phyloP scores from a whole-genome alignment of 371 early-diverging fungal species.

The Syncephalis plumigaleata region DNA sequence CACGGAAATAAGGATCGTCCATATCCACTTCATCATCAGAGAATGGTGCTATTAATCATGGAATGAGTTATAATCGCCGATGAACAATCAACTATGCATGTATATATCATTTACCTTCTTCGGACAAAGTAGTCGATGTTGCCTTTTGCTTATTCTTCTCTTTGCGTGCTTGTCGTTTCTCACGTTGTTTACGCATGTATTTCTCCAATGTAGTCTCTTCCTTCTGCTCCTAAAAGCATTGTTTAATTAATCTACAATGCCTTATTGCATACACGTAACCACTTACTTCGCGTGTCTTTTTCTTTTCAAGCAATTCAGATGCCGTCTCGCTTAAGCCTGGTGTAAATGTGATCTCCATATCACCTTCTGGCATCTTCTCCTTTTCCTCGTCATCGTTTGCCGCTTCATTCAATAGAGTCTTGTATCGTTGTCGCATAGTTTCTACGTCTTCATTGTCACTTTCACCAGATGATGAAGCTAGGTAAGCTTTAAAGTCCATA shows the following conservation, averaged over 20 bases:
- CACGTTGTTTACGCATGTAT: constrained; percentile 69
- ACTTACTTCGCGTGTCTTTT: constrained; percentile 19
- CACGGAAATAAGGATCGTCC: constrained; percentile 54
- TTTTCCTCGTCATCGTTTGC: constrained; percentile 9
- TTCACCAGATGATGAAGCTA: constrained; percentile 61
- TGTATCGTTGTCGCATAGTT: constrained; percentile 42
- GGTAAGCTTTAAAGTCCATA: constrained; percentile 78
- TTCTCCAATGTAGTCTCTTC: constrained; percentile 72
- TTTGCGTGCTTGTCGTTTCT: constrained; percentile 48
- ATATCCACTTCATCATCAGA: constrained; percentile 32
- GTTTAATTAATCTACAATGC: neutral
- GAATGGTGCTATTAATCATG: constrained; percentile 9
- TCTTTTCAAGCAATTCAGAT: constrained; percentile 28
- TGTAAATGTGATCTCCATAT: constrained; percentile 92
- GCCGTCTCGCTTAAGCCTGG: constrained; percentile 76
- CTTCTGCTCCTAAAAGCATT: constrained; percentile 16
- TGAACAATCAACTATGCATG: neutral
- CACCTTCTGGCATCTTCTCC: constrained; percentile 33
- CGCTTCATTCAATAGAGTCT: constrained; percentile 27
- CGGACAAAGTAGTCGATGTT: neutral
- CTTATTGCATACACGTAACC: constrained; percentile 3
- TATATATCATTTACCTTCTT: constrained; percentile 11
- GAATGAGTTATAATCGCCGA: no score
- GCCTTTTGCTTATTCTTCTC: constrained; percentile 21
- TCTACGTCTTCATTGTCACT: constrained; percentile 36